Conservation (phyloP, 2,329 filamentous ascomycete species). For the Teratosphaeria viscida region DNA sequence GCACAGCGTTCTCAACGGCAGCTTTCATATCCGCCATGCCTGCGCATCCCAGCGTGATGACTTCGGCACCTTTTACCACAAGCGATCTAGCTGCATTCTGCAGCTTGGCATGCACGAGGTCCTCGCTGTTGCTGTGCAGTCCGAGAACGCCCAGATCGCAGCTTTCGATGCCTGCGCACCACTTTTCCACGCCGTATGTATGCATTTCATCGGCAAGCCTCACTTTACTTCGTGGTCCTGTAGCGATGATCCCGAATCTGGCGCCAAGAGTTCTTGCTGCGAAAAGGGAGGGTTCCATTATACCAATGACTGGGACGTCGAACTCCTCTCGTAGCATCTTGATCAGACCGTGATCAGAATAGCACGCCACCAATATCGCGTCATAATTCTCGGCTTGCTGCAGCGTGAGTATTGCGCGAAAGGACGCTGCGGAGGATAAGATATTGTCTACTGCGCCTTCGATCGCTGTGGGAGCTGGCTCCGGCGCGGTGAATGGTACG, state of each 20-base stretch:
- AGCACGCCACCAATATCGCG: conserved; percentile 41
- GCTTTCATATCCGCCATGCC: conserved; percentile 40
- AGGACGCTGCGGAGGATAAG: conserved; percentile 39
- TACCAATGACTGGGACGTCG: conserved; percentile 36
- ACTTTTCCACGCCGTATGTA: conserved; percentile 32
- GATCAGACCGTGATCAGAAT: conserved; percentile 39
- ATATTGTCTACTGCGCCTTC: conserved; percentile 42
- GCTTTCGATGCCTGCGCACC: conserved; percentile 34
- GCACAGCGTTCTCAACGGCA: conserved; percentile 38
- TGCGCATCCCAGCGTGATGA: conserved; percentile 37
- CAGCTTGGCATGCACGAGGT: conserved; percentile 32
- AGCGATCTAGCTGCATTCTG: conserved; percentile 29
- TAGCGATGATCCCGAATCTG: conserved; percentile 37
- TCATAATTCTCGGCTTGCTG: conserved; percentile 30
- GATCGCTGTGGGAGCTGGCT: conserved; percentile 39
- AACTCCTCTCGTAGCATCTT: conserved; percentile 38
- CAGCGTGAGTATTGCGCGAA: conserved; percentile 36
- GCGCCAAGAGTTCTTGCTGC: conserved; percentile 40
- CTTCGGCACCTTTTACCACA: conserved; percentile 34
- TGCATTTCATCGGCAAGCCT: conserved; percentile 32
- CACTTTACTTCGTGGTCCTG: conserved; percentile 29
- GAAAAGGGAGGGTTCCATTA: conserved; percentile 44
- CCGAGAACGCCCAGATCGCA: conserved; percentile 37
- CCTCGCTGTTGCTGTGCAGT: conserved; percentile 30
- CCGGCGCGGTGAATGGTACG: conserved; percentile 41